Conservation (phyloP, 768 basidiomycete genomes). For the Boletellus emodensis region DNA sequence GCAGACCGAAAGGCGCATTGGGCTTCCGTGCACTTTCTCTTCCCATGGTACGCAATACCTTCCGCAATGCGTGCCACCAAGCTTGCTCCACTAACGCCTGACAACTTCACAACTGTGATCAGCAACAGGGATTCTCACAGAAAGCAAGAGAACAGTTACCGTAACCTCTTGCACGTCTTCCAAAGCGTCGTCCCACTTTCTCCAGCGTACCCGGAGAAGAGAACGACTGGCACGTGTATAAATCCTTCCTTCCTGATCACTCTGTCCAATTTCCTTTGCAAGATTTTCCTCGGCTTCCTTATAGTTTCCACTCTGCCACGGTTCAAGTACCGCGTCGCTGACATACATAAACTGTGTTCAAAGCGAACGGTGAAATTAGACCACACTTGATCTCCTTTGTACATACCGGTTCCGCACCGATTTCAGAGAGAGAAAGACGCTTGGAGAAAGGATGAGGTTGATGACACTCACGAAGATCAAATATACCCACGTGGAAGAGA, state of each 20-base stretch:
- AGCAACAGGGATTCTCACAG: no score
- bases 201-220: constrained; percentile 7
- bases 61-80: no score
- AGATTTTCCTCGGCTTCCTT: constrained; percentile 4
- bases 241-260: no score
- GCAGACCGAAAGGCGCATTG: no score
- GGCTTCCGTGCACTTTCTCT: no score
- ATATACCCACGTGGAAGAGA: constrained; percentile 4
- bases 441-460: not conserved
- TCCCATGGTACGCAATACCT: no score
- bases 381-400: not conserved
- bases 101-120: no score
- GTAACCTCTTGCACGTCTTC: not conserved
- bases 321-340: not conserved
- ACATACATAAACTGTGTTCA: constrained; percentile 12
- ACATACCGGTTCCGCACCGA: constrained; percentile 5
- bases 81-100: no score
- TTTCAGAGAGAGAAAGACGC: constrained; percentile 1
- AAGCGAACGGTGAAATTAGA: not conserved
- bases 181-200: constrained; percentile 5
- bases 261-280: constrained; percentile 9
- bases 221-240: constrained; percentile 15
- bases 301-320: constrained; percentile 9
- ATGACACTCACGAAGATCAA: not conserved
- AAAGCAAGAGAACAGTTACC: not conserved